Evolutionary conservation across 169 alveolate genomes (phyloP), one percentile per base, ranked within the genome.

Genomic region (Plasmodium inui): DNA sequence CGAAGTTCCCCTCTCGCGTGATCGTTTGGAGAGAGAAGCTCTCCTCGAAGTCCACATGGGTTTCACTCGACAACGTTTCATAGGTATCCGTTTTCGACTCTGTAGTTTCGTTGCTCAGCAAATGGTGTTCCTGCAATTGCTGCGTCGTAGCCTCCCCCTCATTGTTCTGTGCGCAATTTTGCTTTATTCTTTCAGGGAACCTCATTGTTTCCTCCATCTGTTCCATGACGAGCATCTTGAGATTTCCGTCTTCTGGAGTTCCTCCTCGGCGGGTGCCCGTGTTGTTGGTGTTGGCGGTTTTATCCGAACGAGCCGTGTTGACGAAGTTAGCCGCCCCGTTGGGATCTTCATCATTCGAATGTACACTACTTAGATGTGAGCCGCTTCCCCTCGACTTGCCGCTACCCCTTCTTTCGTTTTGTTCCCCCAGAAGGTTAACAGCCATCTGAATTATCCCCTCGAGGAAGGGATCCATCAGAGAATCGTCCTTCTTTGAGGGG

Each of bases 201-300:
- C 46, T 50, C 50, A 84, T 12, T 39, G 32, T 71, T 70, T 84
- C 74, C 3, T 84, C 82, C 92, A 84, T 71, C 53, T 84, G 71
- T 71, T 67, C 73, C 39, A 71, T 22, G 4, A 39, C 82, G 8
- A 39, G 32, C 74, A n/a, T 70, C 73, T 71, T 41, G 19, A 71
- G 74, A 5, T 84, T 70, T 84, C 44, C 72, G 34, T 84, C 71
- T 72, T 84, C 41, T 7, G 32, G 12, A 19, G 12, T 37, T 10
- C 9, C 30, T 41, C 55, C 14, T 1, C 7, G 0, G 10, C 8
- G 71, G 55, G 26, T 7, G 53, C 9, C 8, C 1, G 17, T 83
- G 73, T 78, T 78, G 1, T 3, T 6, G 37, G 41, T 3, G 22
- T 8, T 79, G 19, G 39, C 26, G 30, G 14, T 44, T 37, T n/a